phyloP scores from a whole-genome alignment of 371 early-diverging fungal species.

The Circinella umbellata region DNA sequence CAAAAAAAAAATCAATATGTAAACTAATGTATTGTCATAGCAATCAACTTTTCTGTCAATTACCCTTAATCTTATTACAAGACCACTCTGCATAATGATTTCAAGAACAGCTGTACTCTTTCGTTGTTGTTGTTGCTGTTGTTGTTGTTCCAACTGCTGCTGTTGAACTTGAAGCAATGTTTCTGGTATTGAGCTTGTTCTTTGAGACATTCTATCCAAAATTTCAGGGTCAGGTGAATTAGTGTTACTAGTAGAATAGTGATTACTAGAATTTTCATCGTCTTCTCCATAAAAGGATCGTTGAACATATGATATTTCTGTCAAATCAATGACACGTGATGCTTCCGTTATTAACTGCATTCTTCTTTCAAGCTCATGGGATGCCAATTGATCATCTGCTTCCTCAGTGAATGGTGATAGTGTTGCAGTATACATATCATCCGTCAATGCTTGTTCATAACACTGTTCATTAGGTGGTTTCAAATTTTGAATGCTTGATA shows the following conservation, averaged over 20 bases:
- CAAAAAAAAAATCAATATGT: not conserved
- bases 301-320: conserved; percentile 45
- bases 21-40: not conserved
- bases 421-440: conserved; percentile 8
- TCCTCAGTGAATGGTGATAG: conserved; percentile 19
- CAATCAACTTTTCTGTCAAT: conserved; percentile 2
- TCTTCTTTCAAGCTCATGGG: conserved; percentile 46
- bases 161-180: not conserved
- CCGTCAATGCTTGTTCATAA: not conserved
- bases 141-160: not conserved
- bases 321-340: conserved; percentile 58
- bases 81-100: conserved; percentile 47
- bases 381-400: not conserved
- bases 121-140: conserved; percentile 4
- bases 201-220: not conserved
- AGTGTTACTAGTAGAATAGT: not conserved
- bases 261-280: conserved; percentile 1
- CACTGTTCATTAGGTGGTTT: conserved; percentile 25
- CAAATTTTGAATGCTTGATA: conserved; percentile 17
- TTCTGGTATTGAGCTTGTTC: not conserved
- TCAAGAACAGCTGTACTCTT: conserved; percentile 30
- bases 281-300: conserved; percentile 24
- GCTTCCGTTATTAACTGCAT: conserved; percentile 51
- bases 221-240: no score
- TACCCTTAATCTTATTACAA: conserved; percentile 39